Conservation (phyloP, 805 yeast genomes). For the Hanseniaspora lindneri region DNA sequence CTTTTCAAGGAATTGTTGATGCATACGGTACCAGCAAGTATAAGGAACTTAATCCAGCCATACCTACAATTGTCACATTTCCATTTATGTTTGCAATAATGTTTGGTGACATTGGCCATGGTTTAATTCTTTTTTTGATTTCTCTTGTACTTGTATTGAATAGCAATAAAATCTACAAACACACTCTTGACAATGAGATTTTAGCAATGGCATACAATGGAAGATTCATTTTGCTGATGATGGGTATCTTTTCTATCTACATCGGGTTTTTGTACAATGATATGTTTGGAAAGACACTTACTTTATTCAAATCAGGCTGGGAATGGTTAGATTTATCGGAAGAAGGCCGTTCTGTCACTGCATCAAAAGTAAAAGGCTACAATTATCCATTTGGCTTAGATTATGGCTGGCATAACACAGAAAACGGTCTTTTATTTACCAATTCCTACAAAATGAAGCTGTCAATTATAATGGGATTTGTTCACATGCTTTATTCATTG, state of each 20-base stretch:
- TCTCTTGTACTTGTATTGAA: constrained; percentile 60
- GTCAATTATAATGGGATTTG: constrained; percentile 85
- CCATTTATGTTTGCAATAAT: constrained; percentile 98
- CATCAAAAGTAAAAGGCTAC: constrained; percentile 41
- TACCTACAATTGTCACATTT: constrained; percentile 88
- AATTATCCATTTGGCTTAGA: constrained; percentile 80
- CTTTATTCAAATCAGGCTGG: constrained; percentile 85
- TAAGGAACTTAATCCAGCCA: constrained; percentile 90
- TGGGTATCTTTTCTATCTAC: constrained; percentile 93
- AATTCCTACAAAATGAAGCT: constrained; percentile 97
- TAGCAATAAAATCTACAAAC: constrained; percentile 55
- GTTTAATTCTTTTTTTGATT: constrained; percentile 64
- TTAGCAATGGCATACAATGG: constrained; percentile 95
- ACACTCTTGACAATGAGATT: constrained; percentile 70
- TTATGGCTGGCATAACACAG: constrained; percentile 95
- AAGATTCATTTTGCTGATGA: constrained; percentile 74
- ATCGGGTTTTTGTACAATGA: constrained; percentile 93
- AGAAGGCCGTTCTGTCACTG: constrained; percentile 44
- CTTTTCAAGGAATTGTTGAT: constrained; percentile 88
- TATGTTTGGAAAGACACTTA: constrained; percentile 81
- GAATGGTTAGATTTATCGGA: constrained; percentile 68
- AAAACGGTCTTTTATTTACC: constrained; percentile 76
- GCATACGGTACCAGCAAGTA: constrained; percentile 91
- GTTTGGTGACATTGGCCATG: constrained; percentile 99
- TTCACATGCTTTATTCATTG: constrained; percentile 87